A percentile compares a stretch with the other conserved stretches of the same genome.
Conservation (phyloP, 441 rosid genomes). For the Cnidoscolus chayamansa region DNA sequence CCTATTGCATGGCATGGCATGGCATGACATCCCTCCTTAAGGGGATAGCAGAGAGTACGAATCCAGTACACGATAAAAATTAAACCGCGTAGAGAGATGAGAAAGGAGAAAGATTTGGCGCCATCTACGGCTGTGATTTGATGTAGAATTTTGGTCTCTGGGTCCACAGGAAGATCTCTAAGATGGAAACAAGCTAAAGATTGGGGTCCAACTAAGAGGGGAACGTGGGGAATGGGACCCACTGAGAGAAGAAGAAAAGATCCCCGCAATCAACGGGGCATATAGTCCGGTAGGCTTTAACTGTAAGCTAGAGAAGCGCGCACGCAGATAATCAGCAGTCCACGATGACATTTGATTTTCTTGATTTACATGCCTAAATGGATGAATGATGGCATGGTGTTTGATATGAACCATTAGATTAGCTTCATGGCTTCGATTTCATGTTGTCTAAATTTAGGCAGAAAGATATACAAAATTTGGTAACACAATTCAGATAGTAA, state of each 20-base stretch:
- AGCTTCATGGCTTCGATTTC: too few species aligned
- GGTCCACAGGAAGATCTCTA: conserved; percentile 22
- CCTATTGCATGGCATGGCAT: not conserved
- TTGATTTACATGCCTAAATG: too few species aligned
- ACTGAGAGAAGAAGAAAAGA: not conserved
- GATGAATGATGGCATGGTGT: too few species aligned
- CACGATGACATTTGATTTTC: too few species aligned
- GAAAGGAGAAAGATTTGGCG: conserved; percentile 17
- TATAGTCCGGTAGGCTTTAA: conserved; percentile 34
- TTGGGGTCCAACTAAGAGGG: not conserved
- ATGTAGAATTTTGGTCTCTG: conserved; percentile 13
- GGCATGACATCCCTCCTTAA: conserved; percentile 20
- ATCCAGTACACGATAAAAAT: not conserved
- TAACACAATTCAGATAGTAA: too few species aligned
- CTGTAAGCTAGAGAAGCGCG: conserved; percentile 47
- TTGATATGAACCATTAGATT: too few species aligned
- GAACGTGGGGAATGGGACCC: conserved; percentile 46
- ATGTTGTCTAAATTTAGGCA: too few species aligned
- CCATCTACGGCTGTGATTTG: conserved; percentile 39
- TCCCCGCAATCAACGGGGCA: conserved; percentile 53
- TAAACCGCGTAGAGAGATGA: not conserved
- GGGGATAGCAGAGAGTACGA: not conserved
- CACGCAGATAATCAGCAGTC: conserved; percentile 27
- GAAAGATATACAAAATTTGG: too few species aligned
- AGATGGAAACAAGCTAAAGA: conserved; percentile 5